Conservation (phyloP, 2,329 filamentous ascomycete species). For the Calonectria pseudoturangicola region DNA sequence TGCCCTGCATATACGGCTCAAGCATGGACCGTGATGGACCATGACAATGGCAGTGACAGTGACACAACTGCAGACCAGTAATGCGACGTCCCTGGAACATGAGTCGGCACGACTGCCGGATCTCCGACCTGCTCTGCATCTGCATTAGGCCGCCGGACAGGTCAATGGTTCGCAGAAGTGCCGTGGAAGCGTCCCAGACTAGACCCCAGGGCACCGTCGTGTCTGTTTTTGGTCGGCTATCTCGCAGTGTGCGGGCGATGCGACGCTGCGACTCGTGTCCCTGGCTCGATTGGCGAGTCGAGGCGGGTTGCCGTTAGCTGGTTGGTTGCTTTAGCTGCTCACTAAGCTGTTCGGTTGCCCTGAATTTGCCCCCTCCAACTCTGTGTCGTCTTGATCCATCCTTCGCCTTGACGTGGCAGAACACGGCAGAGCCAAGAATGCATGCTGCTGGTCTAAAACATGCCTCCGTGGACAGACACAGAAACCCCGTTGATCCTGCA, state of each 20-base stretch:
- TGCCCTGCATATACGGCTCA: neutral
- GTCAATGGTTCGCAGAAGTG: conserved; percentile 24
- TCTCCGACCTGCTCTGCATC: conserved; percentile 19
- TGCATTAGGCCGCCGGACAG: conserved; percentile 9
- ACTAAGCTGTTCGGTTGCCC: neutral
- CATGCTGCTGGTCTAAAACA: neutral
- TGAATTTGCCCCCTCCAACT: neutral
- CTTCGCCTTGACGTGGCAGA: neutral
- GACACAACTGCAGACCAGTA: conserved; percentile 6
- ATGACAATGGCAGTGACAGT: conserved; percentile 4
- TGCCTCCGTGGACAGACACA: conserved; percentile 3
- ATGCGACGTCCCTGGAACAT: neutral
- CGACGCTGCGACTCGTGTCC: conserved; percentile 14
- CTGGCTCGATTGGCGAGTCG: conserved; percentile 16
- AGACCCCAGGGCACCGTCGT: conserved; percentile 17
- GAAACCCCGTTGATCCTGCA: neutral
- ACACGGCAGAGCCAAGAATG: neutral
- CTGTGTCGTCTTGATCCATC: neutral
- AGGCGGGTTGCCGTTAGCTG: conserved; percentile 10
- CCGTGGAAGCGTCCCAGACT: conserved; percentile 22
- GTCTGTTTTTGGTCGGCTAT: conserved; percentile 27
- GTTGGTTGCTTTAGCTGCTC: neutral
- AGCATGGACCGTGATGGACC: neutral
- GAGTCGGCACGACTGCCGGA: conserved; percentile 4
- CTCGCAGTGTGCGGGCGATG: conserved; percentile 18